Conservation (phyloP, 140 eudicot genomes). For the Stevia rebaudiana region DNA sequence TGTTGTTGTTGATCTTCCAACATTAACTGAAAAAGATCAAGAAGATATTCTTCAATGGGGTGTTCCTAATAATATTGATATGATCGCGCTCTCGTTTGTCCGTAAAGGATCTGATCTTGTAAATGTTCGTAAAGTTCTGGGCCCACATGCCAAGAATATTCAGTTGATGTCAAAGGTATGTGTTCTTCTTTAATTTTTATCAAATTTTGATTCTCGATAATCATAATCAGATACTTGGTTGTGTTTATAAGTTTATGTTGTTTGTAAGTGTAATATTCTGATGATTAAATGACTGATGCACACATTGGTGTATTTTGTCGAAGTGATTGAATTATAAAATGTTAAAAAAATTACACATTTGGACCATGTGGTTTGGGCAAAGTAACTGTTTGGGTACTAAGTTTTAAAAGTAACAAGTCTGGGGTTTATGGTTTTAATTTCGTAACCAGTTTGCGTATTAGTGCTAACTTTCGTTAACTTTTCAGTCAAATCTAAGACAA, state of each 20-base stretch:
- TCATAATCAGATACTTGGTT: neutral
- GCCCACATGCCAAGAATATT: conserved; percentile 47
- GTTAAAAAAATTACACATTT: too few species aligned
- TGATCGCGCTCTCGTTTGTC: conserved; percentile 49
- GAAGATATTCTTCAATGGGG: conserved; percentile 55
- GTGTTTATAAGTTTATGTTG: neutral
- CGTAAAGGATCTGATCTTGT: conserved; percentile 58
- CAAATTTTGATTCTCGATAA: neutral
- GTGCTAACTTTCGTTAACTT: too few species aligned
- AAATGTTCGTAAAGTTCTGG: conserved; percentile 47
- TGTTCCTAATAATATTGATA: conserved; percentile 48
- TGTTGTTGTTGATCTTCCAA: conserved; percentile 49
- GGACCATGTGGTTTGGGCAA: too few species aligned
- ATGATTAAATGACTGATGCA: too few species aligned
- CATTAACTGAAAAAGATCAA: conserved; percentile 47
- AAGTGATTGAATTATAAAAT: too few species aligned
- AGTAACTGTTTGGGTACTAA: too few species aligned
- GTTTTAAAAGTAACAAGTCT: too few species aligned
- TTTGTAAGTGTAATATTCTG: neutral
- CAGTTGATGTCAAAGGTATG: conserved; percentile 54
- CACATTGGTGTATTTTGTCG: too few species aligned
- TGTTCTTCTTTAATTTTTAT: neutral
- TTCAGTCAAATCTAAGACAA: too few species aligned
- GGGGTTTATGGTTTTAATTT: too few species aligned
- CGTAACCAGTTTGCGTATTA: too few species aligned